These are phyloP conservation scores for Aristolochia fimbriata DNA, from an alignment of 164 flowering plant species.

Conservation along the genomic window DNA sequence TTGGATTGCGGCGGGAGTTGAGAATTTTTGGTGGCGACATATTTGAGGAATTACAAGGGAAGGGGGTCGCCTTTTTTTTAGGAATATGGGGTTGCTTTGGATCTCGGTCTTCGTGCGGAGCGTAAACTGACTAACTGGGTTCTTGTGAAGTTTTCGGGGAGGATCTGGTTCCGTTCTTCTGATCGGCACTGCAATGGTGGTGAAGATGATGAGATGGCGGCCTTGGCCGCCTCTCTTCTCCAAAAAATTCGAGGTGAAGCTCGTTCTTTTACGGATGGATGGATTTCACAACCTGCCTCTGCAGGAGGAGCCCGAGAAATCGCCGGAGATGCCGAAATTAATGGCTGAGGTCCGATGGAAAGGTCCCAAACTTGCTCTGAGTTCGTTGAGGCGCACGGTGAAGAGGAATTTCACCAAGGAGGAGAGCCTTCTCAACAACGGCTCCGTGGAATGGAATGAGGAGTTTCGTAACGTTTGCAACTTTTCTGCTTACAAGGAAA, in stretches of 20 bases:
- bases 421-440: conserved; percentile 29
- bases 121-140: neutral
- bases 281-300: conserved; percentile 15
- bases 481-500: conserved; percentile 51
- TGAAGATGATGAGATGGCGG: conserved; percentile 95
- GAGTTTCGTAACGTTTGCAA: conserved; percentile 65
- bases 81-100: neutral
- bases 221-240: conserved; percentile 80
- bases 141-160: neutral
- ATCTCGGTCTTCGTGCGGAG: neutral
- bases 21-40: neutral
- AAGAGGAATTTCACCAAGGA: conserved; percentile 73
- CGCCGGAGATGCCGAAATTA: conserved; percentile 16
- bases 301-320: conserved; percentile 6
- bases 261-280: conserved; percentile 45
- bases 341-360: conserved; percentile 90
- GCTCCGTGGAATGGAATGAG: conserved; percentile 67
- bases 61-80: neutral
- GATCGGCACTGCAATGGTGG: conserved; percentile 49
- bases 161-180: neutral
- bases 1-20: neutral
- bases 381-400: conserved; percentile 52
- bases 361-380: conserved; percentile 53
- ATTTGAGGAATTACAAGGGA: too few relatives aligned
- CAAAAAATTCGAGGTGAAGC: conserved; percentile 68